phyloP scores from a whole-genome alignment of 1,284 basidiomycete species.

The Gastroboletus turbinatus region DNA sequence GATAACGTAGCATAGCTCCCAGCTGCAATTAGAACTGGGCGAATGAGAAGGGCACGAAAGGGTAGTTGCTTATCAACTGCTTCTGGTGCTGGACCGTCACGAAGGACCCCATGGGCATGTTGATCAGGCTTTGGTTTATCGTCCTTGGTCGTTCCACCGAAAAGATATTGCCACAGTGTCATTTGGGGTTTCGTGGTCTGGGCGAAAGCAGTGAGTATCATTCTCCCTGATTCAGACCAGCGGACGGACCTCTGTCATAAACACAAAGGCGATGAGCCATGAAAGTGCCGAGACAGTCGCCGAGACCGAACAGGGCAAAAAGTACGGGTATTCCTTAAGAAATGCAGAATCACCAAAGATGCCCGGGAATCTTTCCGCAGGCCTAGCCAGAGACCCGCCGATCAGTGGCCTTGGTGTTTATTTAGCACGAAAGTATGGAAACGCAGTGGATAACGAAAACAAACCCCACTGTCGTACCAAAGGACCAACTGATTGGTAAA shows the following conservation, averaged over 20 bases:
- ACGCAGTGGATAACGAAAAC: not conserved
- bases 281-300: slow-evolving; percentile 48
- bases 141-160: slow-evolving; percentile 11
- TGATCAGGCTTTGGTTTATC: not conserved
- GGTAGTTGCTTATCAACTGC: slow-evolving; percentile 30
- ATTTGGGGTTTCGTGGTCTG: slow-evolving; percentile 19
- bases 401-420: slow-evolving; percentile 49
- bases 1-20: slow-evolving; percentile 42
- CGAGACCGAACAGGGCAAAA: slow-evolving; percentile 59
- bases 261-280: slow-evolving; percentile 46
- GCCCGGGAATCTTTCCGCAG: slow-evolving; percentile 56
- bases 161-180: slow-evolving; percentile 21
- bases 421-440: not conserved
- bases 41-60: slow-evolving; percentile 35
- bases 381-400: slow-evolving; percentile 59
- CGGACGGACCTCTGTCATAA: slow-evolving; percentile 57
- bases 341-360: slow-evolving; percentile 51
- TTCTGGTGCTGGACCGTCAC: not conserved
- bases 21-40: slow-evolving; percentile 41
- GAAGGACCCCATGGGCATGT: not conserved
- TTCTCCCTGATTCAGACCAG: not conserved
- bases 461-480: slow-evolving; percentile 45
- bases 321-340: slow-evolving; percentile 62
- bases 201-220: slow-evolving; percentile 2
- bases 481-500: slow-evolving; percentile 46